Evolutionary conservation across 192 early-diverging fungal species (phyloP).

Genomic region (Rhizophagus clarus): DNA sequence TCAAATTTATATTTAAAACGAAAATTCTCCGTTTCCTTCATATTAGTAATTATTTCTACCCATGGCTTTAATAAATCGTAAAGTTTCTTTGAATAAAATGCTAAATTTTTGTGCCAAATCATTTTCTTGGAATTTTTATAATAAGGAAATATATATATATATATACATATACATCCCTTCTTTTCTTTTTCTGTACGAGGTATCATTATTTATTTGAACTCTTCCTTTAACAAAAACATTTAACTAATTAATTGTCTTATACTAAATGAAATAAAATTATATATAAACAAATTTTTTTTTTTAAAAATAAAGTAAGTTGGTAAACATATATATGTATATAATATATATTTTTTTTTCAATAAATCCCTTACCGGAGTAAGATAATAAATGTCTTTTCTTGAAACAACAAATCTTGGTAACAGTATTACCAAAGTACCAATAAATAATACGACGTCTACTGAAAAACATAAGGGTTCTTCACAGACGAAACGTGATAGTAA

Average conservation of each 20-base stretch:
- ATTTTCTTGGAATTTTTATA: conserved; percentile 1
- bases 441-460: neutral
- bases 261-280: too few species aligned
- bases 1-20: neutral
- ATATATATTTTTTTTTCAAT: too few species aligned
- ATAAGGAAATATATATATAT: neutral
- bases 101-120: neutral
- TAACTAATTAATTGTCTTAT: too few species aligned
- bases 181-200: neutral
- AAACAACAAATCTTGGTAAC: neutral
- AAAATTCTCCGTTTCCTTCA: neutral
- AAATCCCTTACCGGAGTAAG: too few species aligned
- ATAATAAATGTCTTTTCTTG: neutral
- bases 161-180: neutral
- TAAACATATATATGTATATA: too few species aligned
- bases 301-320: too few species aligned
- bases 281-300: too few species aligned
- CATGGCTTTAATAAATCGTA: neutral
- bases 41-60: neutral
- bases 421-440: neutral
- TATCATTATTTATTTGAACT: neutral
- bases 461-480: neutral
- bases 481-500: neutral
- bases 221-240: too few species aligned
- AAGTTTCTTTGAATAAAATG: neutral